phyloP scores from a whole-genome alignment of 2,329 filamentous ascomycete genomes.

The Hortaea werneckii region DNA sequence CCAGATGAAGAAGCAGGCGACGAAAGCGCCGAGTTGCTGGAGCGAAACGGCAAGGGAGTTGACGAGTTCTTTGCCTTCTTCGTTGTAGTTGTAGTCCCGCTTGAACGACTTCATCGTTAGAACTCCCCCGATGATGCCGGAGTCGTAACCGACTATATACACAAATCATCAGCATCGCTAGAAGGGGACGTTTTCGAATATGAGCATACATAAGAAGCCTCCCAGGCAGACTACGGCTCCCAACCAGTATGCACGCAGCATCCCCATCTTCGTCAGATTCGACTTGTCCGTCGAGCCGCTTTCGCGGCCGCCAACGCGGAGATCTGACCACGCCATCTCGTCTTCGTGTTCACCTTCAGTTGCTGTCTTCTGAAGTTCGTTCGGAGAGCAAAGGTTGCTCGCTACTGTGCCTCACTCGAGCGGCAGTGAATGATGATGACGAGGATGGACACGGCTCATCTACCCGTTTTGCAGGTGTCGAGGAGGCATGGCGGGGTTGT shows the following conservation, averaged over 20 bases:
- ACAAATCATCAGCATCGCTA: neutral
- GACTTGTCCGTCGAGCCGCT: neutral
- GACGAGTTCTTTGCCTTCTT: conserved; percentile 19
- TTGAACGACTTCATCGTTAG: conserved; percentile 21
- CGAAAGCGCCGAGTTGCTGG: conserved; percentile 44
- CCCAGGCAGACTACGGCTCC: conserved; percentile 43
- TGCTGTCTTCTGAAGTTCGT: too few relatives aligned
- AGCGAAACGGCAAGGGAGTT: conserved; percentile 37
- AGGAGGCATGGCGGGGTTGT: neutral
- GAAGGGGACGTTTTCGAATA: neutral
- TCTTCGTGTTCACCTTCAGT: neutral
- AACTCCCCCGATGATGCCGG: conserved; percentile 28
- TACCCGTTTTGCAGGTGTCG: too few relatives aligned
- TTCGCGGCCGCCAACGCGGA: neutral
- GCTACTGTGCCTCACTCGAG: too few relatives aligned
- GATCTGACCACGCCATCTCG: neutral
- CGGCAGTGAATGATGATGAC: neutral
- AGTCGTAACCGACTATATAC: conserved; percentile 32
- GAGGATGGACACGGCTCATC: neutral
- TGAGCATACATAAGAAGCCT: conserved; percentile 33
- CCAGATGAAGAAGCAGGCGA: conserved; percentile 42
- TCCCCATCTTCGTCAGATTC: conserved; percentile 20
- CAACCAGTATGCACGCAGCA: conserved; percentile 42
- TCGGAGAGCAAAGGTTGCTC: too few relatives aligned
- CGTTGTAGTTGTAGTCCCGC: conserved; percentile 16